Conservation (phyloP, 176 grass and related monocot species). For the Eragrostis nindensis region DNA sequence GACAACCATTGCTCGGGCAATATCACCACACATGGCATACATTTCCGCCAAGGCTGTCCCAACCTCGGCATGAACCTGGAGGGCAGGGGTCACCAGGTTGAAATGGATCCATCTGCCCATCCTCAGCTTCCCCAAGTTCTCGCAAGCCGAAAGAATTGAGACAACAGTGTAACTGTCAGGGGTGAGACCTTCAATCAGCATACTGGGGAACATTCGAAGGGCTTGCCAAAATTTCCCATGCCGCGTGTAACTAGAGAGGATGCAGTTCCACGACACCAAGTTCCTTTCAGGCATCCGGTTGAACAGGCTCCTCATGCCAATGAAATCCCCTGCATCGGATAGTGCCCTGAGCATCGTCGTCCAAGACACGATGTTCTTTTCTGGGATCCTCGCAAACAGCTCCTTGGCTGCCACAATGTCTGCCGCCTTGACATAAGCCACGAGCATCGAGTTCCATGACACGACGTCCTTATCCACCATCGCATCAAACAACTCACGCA, state of each 20-base stretch:
- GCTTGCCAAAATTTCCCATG: constrained; percentile 45
- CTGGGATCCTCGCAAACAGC: constrained; percentile 48
- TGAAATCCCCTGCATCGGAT: constrained; percentile 26
- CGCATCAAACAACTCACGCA: constrained; percentile 41
- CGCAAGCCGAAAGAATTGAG: constrained; percentile 43
- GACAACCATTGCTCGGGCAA: constrained; percentile 32
- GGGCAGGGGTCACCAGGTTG: constrained; percentile 49
- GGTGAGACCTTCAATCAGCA: constrained; percentile 43
- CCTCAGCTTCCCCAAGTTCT: constrained; percentile 41
- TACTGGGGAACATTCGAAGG: constrained; percentile 34
- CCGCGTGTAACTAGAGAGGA: constrained; percentile 52
- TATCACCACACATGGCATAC: constrained; percentile 62
- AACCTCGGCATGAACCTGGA: constrained; percentile 41
- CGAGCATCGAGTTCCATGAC: constrained; percentile 66
- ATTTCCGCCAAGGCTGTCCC: constrained; percentile 54
- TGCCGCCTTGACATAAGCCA: constrained; percentile 8
- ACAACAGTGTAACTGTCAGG: constrained; percentile 48
- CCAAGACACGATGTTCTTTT: constrained; percentile 44
- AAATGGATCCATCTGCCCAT: constrained; percentile 57
- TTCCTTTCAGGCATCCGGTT: constrained; percentile 53
- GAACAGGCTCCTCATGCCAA: constrained; percentile 47
- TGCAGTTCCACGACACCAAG: constrained; percentile 64
- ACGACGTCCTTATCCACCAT: constrained; percentile 46
- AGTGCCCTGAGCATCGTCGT: constrained; percentile 51
- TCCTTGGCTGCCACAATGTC: constrained; percentile 21